These are phyloP conservation scores for Castanea mollissima DNA, from an alignment of 306 rosid genomes.

Conservation along the genomic window DNA sequence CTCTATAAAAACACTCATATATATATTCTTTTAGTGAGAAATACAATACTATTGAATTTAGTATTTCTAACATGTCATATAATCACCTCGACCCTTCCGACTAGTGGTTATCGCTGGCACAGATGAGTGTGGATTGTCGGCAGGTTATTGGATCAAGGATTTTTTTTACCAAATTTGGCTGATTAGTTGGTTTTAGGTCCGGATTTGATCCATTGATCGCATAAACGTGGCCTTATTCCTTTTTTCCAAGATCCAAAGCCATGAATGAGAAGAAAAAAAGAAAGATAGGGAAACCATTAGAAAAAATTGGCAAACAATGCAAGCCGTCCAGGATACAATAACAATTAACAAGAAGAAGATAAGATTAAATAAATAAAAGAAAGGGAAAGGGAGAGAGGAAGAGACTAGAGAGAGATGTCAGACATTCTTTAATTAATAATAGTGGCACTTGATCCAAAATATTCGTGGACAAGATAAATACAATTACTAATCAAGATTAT, in stretches of 20 bases:
- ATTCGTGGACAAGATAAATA: conserved; percentile 32
- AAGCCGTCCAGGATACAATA: conserved; percentile 28
- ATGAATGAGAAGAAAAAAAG: neutral
- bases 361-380: conserved; percentile 9
- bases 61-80: too few relatives aligned
- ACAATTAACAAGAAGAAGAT: conserved; percentile 19
- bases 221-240: neutral
- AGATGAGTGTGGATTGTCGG: neutral
- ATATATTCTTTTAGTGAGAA: too few relatives aligned
- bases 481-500: conserved; percentile 6
- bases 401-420: neutral
- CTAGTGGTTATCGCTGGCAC: too few relatives aligned
- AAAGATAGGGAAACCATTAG: conserved; percentile 8
- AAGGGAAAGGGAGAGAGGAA: conserved; percentile 2
- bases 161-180: neutral
- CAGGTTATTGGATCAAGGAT: neutral
- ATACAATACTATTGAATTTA: too few relatives aligned
- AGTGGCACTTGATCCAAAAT: conserved; percentile 28
- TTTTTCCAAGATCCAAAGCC: neutral
- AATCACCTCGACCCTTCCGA: too few relatives aligned
- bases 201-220: neutral
- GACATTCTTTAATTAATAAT: conserved; percentile 9
- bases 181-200: neutral
- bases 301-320: neutral
- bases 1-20: too few relatives aligned